These are phyloP conservation scores for Tetrapisispora fleetii DNA, from an alignment of 805 yeast species.

Conservation along the genomic window DNA sequence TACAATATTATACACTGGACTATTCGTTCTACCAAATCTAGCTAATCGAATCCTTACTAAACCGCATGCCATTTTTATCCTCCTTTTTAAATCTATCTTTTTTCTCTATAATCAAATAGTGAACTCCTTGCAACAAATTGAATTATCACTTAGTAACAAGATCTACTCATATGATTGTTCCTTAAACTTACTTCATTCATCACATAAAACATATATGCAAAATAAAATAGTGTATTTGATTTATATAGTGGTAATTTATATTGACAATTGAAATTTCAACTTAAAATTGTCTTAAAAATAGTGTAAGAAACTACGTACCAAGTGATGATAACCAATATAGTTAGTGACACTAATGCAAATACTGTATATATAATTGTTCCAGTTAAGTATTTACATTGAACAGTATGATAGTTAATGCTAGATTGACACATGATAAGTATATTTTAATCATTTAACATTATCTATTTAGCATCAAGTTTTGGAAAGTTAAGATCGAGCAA, in stretches of 20 bases:
- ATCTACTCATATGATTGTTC: too few species aligned
- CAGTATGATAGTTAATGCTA: too few species aligned
- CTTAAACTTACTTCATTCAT: too few species aligned
- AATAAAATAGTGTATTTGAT: too few species aligned
- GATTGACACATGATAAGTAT: too few species aligned
- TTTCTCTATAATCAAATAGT: background rate
- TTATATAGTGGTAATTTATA: background rate
- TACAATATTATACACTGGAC: constrained; percentile 86
- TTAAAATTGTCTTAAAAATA: background rate
- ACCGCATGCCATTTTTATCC: constrained; percentile 36
- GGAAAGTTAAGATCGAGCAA: too few species aligned
- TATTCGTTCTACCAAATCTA: constrained; percentile 80
- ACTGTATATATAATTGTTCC: too few species aligned
- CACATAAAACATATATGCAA: too few species aligned
- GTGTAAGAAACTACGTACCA: background rate
- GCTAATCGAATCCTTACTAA: constrained; percentile 83
- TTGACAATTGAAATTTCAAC: background rate
- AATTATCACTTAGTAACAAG: background rate
- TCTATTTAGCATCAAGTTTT: too few species aligned
- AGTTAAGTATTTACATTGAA: too few species aligned
- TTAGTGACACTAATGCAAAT: background rate
- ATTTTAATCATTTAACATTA: too few species aligned
- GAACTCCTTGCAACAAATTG: too few species aligned
- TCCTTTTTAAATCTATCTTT: background rate
- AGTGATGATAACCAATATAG: background rate